phyloP scores from a whole-genome alignment of 306 rosid species.

The Inga oerstediana region DNA sequence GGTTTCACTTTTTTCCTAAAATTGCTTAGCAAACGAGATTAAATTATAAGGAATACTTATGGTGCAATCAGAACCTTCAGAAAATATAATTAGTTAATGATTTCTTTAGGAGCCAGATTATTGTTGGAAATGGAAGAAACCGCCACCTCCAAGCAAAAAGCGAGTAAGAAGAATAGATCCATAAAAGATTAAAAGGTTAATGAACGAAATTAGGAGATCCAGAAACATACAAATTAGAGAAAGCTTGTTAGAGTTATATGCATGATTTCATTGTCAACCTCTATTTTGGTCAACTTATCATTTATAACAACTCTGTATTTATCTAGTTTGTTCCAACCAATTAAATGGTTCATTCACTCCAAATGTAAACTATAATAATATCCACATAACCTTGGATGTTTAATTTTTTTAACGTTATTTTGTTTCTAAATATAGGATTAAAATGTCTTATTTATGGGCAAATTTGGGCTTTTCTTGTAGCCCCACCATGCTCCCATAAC shows the following conservation, averaged over 20 bases:
- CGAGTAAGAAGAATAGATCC: constrained; percentile 32
- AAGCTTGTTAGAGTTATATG: constrained; percentile 43
- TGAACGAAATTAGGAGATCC: constrained; percentile 6
- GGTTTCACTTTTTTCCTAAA: neutral
- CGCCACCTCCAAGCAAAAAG: constrained; percentile 54
- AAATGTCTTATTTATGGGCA: constrained; percentile 51
- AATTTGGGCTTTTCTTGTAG: constrained; percentile 26
- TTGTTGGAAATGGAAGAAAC: constrained; percentile 61
- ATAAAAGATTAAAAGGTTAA: constrained; percentile 7
- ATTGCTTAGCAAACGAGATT: neutral
- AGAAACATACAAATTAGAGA: constrained; percentile 33
- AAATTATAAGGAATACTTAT: no score
- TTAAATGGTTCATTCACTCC: neutral
- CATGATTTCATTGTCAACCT: neutral
- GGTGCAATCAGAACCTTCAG: no score
- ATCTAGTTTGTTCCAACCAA: neutral
- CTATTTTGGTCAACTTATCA: neutral
- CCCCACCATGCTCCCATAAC: constrained; percentile 61
- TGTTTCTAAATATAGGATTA: constrained; percentile 20
- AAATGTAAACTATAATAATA: neutral
- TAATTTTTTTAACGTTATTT: no score
- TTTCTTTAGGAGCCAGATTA: constrained; percentile 46
- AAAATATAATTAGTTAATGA: no score
- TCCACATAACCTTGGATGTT: neutral
- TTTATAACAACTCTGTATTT: neutral